Percentiles rank a stretch among this genome's conserved stretches.
Conservation (phyloP, 805 yeast species). For the Metschnikowia henanensis region DNA sequence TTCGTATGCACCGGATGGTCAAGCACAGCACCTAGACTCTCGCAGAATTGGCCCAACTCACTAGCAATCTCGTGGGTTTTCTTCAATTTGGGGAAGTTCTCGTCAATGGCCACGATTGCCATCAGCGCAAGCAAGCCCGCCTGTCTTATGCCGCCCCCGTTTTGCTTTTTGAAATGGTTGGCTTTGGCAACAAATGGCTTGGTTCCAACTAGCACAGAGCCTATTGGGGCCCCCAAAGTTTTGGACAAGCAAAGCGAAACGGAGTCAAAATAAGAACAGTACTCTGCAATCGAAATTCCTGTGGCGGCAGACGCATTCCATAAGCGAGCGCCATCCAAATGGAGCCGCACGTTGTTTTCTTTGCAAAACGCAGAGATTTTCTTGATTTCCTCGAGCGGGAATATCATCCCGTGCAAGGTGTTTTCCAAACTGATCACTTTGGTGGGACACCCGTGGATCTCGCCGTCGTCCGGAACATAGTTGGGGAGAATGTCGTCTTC, state of each 20-base stretch:
- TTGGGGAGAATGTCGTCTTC: slow-evolving; percentile 39
- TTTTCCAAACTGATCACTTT: slow-evolving; percentile 44
- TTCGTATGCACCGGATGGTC: slow-evolving; percentile 41
- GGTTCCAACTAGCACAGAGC: slow-evolving; percentile 39
- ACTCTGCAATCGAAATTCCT: slow-evolving; percentile 39
- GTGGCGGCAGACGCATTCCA: slow-evolving; percentile 46
- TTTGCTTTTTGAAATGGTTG: slow-evolving; percentile 45
- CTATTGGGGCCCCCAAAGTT: slow-evolving; percentile 45
- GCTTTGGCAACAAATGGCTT: slow-evolving; percentile 36
- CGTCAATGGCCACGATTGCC: slow-evolving; percentile 43
- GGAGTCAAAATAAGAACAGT: slow-evolving; percentile 40
- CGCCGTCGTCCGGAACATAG: slow-evolving; percentile 43
- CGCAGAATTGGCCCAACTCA: slow-evolving; percentile 34
- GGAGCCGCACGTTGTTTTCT: slow-evolving; percentile 34
- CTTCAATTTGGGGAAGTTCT: slow-evolving; percentile 33
- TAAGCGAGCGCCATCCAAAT: slow-evolving; percentile 45
- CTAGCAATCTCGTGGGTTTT: slow-evolving; percentile 35
- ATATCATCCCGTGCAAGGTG: slow-evolving; percentile 43
- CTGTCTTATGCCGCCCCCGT: slow-evolving; percentile 47
- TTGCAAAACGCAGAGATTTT: slow-evolving; percentile 36
- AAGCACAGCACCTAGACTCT: slow-evolving; percentile 28
- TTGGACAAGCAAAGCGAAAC: slow-evolving; percentile 45
- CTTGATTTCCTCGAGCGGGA: slow-evolving; percentile 40
- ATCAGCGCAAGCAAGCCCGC: slow-evolving; percentile 40
- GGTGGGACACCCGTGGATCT: slow-evolving; percentile 45